Conservation (phyloP, 257 asterid genomes). For the Gardenia jasminoides region DNA sequence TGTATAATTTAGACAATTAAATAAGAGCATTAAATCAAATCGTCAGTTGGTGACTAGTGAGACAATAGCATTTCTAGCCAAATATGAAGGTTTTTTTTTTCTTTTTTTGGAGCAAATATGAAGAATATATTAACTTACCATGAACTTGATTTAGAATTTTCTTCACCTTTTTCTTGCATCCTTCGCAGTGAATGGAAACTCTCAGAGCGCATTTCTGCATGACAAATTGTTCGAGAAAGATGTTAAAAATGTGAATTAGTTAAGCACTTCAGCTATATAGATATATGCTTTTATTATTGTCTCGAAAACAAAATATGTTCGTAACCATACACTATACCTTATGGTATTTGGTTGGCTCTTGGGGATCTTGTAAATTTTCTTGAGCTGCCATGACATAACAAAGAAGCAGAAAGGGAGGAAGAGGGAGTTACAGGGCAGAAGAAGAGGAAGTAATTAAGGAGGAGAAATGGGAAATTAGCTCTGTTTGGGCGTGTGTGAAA, state of each 20-base stretch:
- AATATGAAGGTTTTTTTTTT: background rate
- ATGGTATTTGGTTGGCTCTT: constrained; percentile 23
- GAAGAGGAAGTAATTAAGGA: background rate
- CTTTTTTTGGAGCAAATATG: too few species aligned
- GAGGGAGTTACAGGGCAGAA: background rate
- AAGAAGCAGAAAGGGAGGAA: background rate
- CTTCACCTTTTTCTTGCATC: constrained; percentile 65
- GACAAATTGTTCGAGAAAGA: background rate
- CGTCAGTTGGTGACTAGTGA: background rate
- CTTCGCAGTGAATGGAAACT: constrained; percentile 77
- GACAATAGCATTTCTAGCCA: background rate
- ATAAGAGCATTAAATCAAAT: too few species aligned
- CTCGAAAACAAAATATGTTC: too few species aligned
- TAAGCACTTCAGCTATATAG: too few species aligned
- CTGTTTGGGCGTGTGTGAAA: background rate
- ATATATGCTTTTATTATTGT: too few species aligned
- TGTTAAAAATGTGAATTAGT: background rate
- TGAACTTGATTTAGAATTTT: constrained; percentile 50
- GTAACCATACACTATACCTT: constrained; percentile 31
- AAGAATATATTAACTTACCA: constrained; percentile 29
- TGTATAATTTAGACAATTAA: background rate
- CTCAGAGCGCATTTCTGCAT: constrained; percentile 53
- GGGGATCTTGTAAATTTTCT: constrained; percentile 27
- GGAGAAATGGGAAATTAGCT: background rate
- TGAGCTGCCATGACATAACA: constrained; percentile 47